Evolutionary conservation across 306 rosid genomes (phyloP).

Genomic region (Glycine latifolia): DNA sequence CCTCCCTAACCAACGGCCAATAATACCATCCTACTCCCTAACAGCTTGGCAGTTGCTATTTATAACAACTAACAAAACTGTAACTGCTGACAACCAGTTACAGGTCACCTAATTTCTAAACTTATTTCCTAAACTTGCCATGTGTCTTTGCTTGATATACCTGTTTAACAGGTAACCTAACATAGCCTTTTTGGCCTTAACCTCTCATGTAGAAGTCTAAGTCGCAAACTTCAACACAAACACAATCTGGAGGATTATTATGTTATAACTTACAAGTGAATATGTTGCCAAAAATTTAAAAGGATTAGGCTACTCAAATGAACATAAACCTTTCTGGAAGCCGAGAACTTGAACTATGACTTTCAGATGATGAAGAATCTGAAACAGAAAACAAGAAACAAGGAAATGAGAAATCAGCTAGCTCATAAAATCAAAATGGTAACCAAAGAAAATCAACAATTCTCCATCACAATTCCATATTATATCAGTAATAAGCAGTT

Average conservation of each 20-base stretch:
- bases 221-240: slow-evolving; percentile 8
- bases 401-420: slow-evolving; percentile 38
- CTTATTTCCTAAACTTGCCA: no score
- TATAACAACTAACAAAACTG: no score
- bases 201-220: background rate
- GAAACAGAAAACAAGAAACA: slow-evolving; percentile 32
- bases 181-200: background rate
- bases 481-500: no score
- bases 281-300: slow-evolving; percentile 23
- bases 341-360: slow-evolving; percentile 72
- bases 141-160: no score
- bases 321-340: slow-evolving; percentile 86
- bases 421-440: slow-evolving; percentile 28
- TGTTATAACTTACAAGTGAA: slow-evolving; percentile 21
- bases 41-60: no score
- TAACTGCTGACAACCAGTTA: no score
- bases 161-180: no score
- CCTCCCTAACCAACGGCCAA: no score
- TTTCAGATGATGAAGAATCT: slow-evolving; percentile 69
- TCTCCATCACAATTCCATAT: background rate
- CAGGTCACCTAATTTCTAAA: no score
- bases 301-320: slow-evolving; percentile 13
- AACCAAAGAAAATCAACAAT: slow-evolving; percentile 16
- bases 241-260: background rate
- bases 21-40: no score